Conservation (phyloP, 1,139 yeast species). For the Yamadazyma trypodendri region DNA sequence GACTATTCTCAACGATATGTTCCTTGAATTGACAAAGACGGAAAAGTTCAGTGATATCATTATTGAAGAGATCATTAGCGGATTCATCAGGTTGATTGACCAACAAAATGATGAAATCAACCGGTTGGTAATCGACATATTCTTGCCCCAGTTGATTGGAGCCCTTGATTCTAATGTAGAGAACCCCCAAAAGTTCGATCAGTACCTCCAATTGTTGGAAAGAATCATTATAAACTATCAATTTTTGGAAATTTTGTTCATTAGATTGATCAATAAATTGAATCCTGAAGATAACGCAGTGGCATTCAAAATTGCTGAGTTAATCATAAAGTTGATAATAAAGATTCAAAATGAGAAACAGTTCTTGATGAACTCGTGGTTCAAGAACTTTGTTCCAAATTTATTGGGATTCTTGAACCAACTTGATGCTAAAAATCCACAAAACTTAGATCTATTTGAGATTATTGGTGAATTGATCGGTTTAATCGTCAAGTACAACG, state of each 20-base stretch:
- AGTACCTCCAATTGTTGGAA: constrained; percentile 45
- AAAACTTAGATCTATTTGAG: constrained; percentile 20
- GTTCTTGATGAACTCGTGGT: constrained; percentile 46
- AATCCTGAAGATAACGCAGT: constrained; percentile 10
- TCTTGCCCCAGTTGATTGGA: constrained; percentile 60
- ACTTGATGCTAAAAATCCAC: neutral
- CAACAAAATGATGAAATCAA: constrained; percentile 28
- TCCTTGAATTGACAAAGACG: constrained; percentile 36
- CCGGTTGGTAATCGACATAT: constrained; percentile 50
- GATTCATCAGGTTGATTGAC: constrained; percentile 51
- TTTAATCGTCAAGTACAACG: constrained; percentile 35
- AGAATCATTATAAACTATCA: constrained; percentile 44
- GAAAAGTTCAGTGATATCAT: constrained; percentile 38
- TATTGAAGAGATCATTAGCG: constrained; percentile 40
- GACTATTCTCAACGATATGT: constrained; percentile 64
- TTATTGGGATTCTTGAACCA: constrained; percentile 9
- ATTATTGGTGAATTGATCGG: constrained; percentile 39
- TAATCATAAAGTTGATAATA: constrained; percentile 22
- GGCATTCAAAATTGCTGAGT: constrained; percentile 21
- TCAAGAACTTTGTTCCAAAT: constrained; percentile 33
- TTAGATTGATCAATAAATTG: constrained; percentile 47
- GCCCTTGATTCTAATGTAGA: constrained; percentile 34
- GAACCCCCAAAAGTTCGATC: constrained; percentile 18
- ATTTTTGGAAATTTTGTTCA: constrained; percentile 48
- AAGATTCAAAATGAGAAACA: constrained; percentile 23